Evolutionary conservation across 306 rosid genomes (phyloP), one percentile per base, ranked within the genome.

Genomic region (Boehmeria nivea): DNA sequence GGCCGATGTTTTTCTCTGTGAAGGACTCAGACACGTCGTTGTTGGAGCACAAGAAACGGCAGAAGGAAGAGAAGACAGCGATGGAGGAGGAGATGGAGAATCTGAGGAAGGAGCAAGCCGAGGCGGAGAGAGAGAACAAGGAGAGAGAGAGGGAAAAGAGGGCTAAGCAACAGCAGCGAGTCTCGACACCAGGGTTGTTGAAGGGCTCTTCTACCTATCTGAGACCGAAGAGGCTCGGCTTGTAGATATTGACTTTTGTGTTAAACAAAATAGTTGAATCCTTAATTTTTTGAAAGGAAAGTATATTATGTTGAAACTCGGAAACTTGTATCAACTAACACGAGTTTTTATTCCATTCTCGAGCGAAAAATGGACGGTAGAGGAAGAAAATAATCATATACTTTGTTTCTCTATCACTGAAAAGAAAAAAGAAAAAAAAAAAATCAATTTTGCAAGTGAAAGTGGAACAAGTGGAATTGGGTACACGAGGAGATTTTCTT

Each of bases 51-150:
- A 91, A 84, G 75, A 84, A 84, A 86, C 82, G 62, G 57, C 98
- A 91, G 21, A 87, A 91, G 68, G 85, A 87, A 72, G 91, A 82
- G 64, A 91, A 91, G 61, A 82, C 96, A 1, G 94, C 89, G 13
- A 87, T 91, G 98, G 98, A 91, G 64, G 85, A 91, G 75, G 98
- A 91, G 70, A 91, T 91, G 98, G 98, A 91, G 69, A 82, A 68
- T 69, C 68, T 91, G 70, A 82, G 94, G 69, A 91, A 84, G 81
- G 68, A 59, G 39, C 95, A 87, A 69, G 89, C 79, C 13, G 85
- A 76, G 78, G 50, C 72, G 1, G 98, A 87, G 79, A 78, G 17
- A 67, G 59, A 68, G 69, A 68, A 20, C 50, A 84, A 78, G 60
- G 71, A 66, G 73, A 68, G 60, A 65, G 94, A 91, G 68, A 82